Base-by-base conservation (phyloP, 2,329 filamentous ascomycete genomes). In the Penicillium paneum region DNA sequence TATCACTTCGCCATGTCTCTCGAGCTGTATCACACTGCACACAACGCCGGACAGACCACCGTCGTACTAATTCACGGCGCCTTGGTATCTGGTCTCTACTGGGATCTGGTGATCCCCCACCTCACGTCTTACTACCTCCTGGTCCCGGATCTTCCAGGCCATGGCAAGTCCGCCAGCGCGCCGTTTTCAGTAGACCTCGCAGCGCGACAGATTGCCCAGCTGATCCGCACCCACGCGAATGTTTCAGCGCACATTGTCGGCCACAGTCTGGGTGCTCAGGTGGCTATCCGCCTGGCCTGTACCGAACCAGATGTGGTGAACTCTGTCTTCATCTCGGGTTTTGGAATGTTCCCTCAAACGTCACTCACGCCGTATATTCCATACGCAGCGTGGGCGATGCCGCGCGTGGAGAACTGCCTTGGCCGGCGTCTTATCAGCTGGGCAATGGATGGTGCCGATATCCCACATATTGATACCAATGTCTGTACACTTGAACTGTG, bases 191-290 rank as follows among this genome's bases (percentile, higher is more conserved):
- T 61, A 17, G 44, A 57, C 6, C 45, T 41, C 15, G 41, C 59
- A 5, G 19, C 54, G 0, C 7, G 21, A 8, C 39, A 34, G 15
- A 38, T 57, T 1, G 15, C 54, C n/a, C 8, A 41, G 5, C 38
- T 61, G 6, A 61, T 59, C 29, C 32, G 28, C 0, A 40, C 34
- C 3, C 49, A 57, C 21, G 57, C 57, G 0, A 44, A 52, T n/a
- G 52, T 56, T 7, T 26, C 51, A 19, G 59, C 41, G 2, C 59
- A 61, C 26, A 38, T 61, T 4, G 43, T 61, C 28, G 59, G 59
- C 29, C 39, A 55, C n/a, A 61, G 59, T 51, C 52, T 61, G 59
- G 59, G 59, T 28, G 54, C 59, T 4, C 54, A 61, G 15, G 50
- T 59, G 10, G 57, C 54, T 5, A 52, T 52, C 7, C 36, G 41